These are phyloP conservation scores for Solanum paucissectum DNA, from an alignment of 257 asterid species.

Conservation along the genomic window DNA sequence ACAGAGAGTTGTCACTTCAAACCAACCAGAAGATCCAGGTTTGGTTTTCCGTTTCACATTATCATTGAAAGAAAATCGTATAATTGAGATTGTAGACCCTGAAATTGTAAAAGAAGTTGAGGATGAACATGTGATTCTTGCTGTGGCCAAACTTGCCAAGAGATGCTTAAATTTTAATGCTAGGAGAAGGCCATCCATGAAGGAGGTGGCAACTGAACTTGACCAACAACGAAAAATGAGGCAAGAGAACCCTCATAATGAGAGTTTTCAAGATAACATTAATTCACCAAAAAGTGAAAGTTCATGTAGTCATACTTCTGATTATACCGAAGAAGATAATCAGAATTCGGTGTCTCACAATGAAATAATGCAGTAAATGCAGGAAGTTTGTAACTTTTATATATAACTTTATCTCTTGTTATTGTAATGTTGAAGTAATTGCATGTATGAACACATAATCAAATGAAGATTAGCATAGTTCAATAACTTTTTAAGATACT, in stretches of 20 bases:
- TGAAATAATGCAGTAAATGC: not conserved
- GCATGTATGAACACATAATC: not conserved
- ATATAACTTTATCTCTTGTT: not conserved
- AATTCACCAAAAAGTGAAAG: not conserved
- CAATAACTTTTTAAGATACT: too few species aligned
- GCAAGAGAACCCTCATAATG: not conserved
- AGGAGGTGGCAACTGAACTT: slow-evolving; percentile 20
- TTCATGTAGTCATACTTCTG: not conserved
- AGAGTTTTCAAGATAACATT: not conserved
- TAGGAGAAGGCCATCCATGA: slow-evolving; percentile 24
- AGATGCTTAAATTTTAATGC: slow-evolving; percentile 6
- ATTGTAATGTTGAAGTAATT: not conserved
- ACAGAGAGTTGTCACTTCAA: slow-evolving; percentile 7
- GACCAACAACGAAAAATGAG: slow-evolving; percentile 8
- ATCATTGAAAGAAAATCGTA: not conserved
- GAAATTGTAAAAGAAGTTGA: slow-evolving; percentile 1
- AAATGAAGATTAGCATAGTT: not conserved
- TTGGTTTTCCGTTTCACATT: slow-evolving; percentile 14
- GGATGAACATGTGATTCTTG: slow-evolving; percentile 2
- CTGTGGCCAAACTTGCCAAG: slow-evolving; percentile 3
- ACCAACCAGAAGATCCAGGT: not conserved
- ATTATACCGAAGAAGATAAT: not conserved
- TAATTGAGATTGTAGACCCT: slow-evolving; percentile 9
- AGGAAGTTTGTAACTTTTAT: not conserved
- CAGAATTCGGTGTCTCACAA: not conserved